Evolutionary conservation across 371 early-diverging fungal species (phyloP).

Genomic region (Dinochytrium kinnereticum): DNA sequence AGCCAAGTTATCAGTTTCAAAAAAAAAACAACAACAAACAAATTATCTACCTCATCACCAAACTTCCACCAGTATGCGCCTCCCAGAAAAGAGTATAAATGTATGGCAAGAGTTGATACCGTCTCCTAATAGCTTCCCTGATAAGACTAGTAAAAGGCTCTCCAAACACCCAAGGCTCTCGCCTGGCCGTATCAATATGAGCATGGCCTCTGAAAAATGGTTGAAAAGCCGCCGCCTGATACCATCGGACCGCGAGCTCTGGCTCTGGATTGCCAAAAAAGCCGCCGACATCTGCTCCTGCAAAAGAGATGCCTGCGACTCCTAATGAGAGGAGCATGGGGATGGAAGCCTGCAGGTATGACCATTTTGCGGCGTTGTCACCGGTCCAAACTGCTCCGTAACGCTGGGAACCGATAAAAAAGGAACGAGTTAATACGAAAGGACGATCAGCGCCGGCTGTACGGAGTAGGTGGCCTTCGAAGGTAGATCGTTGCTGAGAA

Average conservation of each 20-base stretch:
- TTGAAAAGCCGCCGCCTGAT: constrained; percentile 84
- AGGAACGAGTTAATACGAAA: constrained; percentile 86
- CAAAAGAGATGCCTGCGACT: constrained; percentile 76
- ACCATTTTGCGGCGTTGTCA: constrained; percentile 87
- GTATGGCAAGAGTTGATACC: constrained; percentile 81
- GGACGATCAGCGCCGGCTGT: constrained; percentile 65
- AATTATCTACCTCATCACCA: constrained; percentile 67
- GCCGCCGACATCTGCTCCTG: constrained; percentile 93
- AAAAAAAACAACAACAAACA: not conserved
- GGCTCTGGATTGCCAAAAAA: constrained; percentile 87
- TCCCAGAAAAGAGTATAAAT: constrained; percentile 85
- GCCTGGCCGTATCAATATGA: constrained; percentile 91
- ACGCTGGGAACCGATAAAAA: constrained; percentile 86
- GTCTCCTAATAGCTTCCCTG: constrained; percentile 70
- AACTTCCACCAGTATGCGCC: constrained; percentile 65
- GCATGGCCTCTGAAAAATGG: constrained; percentile 95
- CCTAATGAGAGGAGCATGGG: constrained; percentile 85
- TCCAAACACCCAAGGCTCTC: constrained; percentile 95
- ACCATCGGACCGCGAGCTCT: constrained; percentile 85
- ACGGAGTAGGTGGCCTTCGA: constrained; percentile 56
- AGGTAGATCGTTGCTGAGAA: constrained; percentile 55
- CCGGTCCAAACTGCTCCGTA: constrained; percentile 93
- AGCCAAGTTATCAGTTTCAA: not conserved
- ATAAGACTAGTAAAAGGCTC: constrained; percentile 75
- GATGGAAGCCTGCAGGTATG: constrained; percentile 70